phyloP scores from a whole-genome alignment of 768 basidiomycete genomes.

The Serendipita sp. region DNA sequence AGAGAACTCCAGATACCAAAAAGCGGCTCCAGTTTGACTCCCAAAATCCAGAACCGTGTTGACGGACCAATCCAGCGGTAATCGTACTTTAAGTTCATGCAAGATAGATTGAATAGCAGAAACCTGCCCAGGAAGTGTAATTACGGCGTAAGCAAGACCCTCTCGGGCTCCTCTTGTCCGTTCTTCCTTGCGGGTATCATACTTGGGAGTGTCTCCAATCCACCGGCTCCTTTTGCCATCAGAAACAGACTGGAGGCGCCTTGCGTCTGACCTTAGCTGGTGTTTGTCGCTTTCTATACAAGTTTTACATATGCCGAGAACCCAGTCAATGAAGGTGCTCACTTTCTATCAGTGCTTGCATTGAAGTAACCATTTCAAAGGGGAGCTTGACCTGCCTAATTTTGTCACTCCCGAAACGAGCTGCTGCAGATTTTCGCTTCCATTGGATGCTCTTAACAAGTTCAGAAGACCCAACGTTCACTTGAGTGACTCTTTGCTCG shows the following conservation, averaged over 20 bases:
- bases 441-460: neutral
- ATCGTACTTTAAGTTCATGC: slow-evolving; percentile 42
- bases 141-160: slow-evolving; percentile 68
- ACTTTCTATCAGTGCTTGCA: slow-evolving; percentile 44
- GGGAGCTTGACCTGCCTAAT: slow-evolving; percentile 62
- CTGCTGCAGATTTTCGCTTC: slow-evolving; percentile 59
- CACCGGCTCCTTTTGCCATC: slow-evolving; percentile 14
- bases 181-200: slow-evolving; percentile 7
- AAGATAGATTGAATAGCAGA: slow-evolving; percentile 65
- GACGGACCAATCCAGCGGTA: slow-evolving; percentile 45
- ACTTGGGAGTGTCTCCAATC: slow-evolving; percentile 6
- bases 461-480: neutral
- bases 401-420: slow-evolving; percentile 56
- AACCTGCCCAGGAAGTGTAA: slow-evolving; percentile 77
- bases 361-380: slow-evolving; percentile 47
- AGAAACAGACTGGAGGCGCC: slow-evolving; percentile 43
- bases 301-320: slow-evolving; percentile 11
- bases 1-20: slow-evolving; percentile 40
- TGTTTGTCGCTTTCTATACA: slow-evolving; percentile 44
- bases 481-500: neutral
- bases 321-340: slow-evolving; percentile 1
- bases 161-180: slow-evolving; percentile 27
- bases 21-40: slow-evolving; percentile 60
- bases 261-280: slow-evolving; percentile 50
- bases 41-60: slow-evolving; percentile 71